Evolutionary conservation across 164 flowering plant genomes (phyloP).

Genomic region (Protea cynaroides): DNA sequence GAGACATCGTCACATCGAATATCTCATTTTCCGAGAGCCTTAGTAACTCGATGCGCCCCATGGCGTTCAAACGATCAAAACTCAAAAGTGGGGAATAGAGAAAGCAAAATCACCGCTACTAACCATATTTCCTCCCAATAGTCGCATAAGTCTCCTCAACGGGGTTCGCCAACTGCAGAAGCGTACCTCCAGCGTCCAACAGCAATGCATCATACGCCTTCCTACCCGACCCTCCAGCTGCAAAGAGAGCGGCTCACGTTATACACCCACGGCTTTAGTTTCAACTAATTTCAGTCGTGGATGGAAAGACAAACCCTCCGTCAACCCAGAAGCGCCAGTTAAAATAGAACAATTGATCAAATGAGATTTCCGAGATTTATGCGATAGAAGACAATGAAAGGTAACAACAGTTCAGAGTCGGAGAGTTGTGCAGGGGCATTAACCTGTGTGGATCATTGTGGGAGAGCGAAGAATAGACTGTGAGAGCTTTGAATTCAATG

Average conservation of each 20-base stretch:
- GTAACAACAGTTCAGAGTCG: neutral
- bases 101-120: constrained; percentile 1
- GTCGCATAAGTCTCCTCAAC: constrained; percentile 71
- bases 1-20: too few species aligned
- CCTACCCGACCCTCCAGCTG: constrained; percentile 19
- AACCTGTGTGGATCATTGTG: constrained; percentile 22
- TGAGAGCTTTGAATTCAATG: constrained; percentile 19
- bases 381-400: neutral
- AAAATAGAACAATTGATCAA: neutral
- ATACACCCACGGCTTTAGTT: neutral
- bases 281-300: neutral
- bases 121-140: constrained; percentile 78
- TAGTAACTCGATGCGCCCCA: too few species aligned
- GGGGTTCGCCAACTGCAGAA: constrained; percentile 76
- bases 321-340: neutral
- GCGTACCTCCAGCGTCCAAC: constrained; percentile 94
- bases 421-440: neutral
- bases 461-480: constrained; percentile 19
- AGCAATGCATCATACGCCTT: constrained; percentile 73
- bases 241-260: neutral
- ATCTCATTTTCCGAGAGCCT: too few species aligned
- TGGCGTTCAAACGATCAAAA: too few species aligned
- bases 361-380: neutral
- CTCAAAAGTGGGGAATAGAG: neutral
- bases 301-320: neutral